Evolutionary conservation across 1,284 basidiomycete species (phyloP).

Genomic region (Dichomitus squalens): DNA sequence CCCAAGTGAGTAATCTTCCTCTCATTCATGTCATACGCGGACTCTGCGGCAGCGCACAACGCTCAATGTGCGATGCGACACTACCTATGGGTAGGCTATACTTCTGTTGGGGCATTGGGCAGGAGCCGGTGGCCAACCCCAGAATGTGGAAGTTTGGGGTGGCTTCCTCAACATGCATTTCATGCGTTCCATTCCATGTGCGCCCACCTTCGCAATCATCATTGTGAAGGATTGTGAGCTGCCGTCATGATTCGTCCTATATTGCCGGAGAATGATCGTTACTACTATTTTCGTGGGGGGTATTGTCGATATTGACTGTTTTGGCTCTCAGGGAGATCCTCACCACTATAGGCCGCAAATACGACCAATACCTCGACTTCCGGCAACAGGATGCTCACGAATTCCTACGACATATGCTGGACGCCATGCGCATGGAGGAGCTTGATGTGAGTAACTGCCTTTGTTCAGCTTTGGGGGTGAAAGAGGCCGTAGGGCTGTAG

Average conservation of each 20-base stretch:
- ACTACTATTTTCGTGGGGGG: too few relatives aligned
- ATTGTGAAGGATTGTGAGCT: too few relatives aligned
- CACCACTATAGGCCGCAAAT: conserved; percentile 75
- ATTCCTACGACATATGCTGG: conserved; percentile 85
- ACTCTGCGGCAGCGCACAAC: not conserved
- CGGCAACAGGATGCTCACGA: conserved; percentile 96
- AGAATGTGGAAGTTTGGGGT: too few relatives aligned
- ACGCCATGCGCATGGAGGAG: conserved; percentile 96
- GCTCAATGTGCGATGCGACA: not conserved
- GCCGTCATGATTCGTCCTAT: too few relatives aligned
- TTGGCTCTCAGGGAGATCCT: conserved; percentile 53
- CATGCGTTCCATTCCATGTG: too few relatives aligned
- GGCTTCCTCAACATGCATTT: too few relatives aligned
- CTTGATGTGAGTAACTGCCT: conserved; percentile 67
- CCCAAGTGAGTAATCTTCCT: conserved; percentile 54
- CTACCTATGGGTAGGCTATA: not conserved
- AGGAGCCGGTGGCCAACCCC: too few relatives aligned
- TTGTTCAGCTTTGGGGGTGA: not conserved
- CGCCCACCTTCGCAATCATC: too few relatives aligned
- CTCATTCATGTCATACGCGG: not conserved
- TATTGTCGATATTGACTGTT: not conserved
- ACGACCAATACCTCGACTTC: conserved; percentile 92
- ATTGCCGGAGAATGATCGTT: too few relatives aligned
- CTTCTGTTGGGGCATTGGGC: too few relatives aligned
- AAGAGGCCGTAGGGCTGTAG: not conserved